phyloP scores from a whole-genome alignment of 345 rosid genomes.

The Lumnitzera littorea region DNA sequence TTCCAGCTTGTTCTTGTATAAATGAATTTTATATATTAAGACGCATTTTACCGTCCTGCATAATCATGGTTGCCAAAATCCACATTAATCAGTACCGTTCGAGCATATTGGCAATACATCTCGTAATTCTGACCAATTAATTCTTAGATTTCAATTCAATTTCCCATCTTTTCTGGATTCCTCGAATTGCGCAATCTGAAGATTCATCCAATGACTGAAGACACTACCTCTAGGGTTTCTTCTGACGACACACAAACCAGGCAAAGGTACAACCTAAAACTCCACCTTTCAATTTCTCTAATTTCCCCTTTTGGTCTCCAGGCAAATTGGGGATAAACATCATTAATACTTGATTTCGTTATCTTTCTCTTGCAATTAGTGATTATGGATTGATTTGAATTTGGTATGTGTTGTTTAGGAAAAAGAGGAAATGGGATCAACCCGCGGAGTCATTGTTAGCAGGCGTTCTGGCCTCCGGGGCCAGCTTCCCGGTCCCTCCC shows the following conservation, averaged over 20 bases:
- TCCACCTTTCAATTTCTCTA: neutral
- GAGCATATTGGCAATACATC: too few species aligned
- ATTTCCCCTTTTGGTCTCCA: neutral
- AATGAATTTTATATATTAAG: too few species aligned
- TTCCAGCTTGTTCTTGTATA: conserved; percentile 23
- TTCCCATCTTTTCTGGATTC: neutral
- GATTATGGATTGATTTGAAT: neutral
- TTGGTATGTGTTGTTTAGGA: conserved; percentile 30
- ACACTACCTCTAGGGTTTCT: conserved; percentile 32
- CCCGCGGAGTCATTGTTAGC: conserved; percentile 62
- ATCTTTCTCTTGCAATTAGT: neutral
- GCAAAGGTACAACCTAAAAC: conserved; percentile 31
- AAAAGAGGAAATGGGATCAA: conserved; percentile 91
- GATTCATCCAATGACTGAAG: conserved; percentile 34
- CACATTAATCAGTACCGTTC: too few species aligned
- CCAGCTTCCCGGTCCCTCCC: conserved; percentile 21
- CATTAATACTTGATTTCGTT: neutral
- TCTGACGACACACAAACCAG: conserved; percentile 31
- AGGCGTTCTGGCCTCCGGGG: conserved; percentile 25
- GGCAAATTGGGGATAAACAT: neutral
- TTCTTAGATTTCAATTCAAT: neutral
- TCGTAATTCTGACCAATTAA: too few species aligned
- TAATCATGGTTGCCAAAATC: too few species aligned
- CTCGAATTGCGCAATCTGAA: too few species aligned
- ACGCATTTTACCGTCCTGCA: too few species aligned